Conservation (phyloP, 2,329 filamentous ascomycete genomes). For the Xylariaceae sp. region DNA sequence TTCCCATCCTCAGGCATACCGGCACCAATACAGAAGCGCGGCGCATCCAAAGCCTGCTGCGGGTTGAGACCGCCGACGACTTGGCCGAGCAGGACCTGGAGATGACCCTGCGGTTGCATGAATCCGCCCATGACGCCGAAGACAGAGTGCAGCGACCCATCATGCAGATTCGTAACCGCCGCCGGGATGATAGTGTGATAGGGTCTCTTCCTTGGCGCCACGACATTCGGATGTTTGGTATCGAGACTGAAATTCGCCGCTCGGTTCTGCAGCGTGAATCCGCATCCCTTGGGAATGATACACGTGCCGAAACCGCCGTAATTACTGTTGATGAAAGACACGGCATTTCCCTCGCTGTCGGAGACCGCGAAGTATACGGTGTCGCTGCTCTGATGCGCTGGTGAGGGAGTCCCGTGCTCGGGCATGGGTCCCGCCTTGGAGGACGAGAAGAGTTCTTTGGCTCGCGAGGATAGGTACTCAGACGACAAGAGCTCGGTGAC, state of each 20-base stretch:
- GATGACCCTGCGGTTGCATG: conserved; percentile 96
- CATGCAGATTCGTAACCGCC: conserved; percentile 72
- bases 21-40: conserved; percentile 81
- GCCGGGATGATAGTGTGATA: conserved; percentile 98
- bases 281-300: conserved; percentile 81
- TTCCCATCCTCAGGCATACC: conserved; percentile 57
- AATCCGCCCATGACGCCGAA: conserved; percentile 98
- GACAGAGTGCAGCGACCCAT: conserved; percentile 73
- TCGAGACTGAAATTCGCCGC: conserved; percentile 79
- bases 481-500: conserved; percentile 64
- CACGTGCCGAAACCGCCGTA: conserved; percentile 83
- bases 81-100: conserved; percentile 90
- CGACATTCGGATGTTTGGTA: conserved; percentile 67
- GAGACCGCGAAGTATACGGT: conserved; percentile 92
- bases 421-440: conserved; percentile 58
- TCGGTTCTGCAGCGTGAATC: conserved; percentile 92
- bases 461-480: conserved; percentile 71
- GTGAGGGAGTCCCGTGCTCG: conserved; percentile 62
- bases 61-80: conserved; percentile 75
- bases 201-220: conserved; percentile 79
- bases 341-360: conserved; percentile 79
- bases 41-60: conserved; percentile 85
- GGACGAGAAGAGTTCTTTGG: conserved; percentile 51
- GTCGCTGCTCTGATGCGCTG: conserved; percentile 80
- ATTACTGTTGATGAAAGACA: conserved; percentile 95